phyloP scores from a whole-genome alignment of 495 filamentous ascomycete species.

The Penicillium fimorum region DNA sequence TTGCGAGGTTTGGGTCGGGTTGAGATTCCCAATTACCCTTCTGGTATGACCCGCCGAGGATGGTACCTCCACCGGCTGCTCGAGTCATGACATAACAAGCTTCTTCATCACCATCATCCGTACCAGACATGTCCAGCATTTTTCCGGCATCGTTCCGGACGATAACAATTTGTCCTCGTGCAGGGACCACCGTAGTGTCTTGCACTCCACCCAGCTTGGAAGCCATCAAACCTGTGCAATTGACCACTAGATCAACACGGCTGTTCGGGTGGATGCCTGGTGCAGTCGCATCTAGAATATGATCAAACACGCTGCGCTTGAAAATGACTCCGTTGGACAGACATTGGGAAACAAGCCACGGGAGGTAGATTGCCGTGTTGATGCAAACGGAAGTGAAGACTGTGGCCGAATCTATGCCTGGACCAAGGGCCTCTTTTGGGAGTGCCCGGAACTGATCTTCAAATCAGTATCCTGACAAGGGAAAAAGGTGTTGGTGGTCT shows the following conservation, averaged over 20 bases:
- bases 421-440: constrained; percentile 51
- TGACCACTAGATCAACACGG: constrained; percentile 65
- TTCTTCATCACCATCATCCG: constrained; percentile 72
- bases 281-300: constrained; percentile 62
- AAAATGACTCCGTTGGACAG: constrained; percentile 65
- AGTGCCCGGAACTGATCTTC: constrained; percentile 30
- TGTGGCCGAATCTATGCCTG: constrained; percentile 63
- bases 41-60: constrained; percentile 81
- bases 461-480: too few relatives aligned
- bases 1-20: constrained; percentile 69
- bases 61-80: constrained; percentile 66
- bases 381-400: constrained; percentile 84
- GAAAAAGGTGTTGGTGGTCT: too few relatives aligned
- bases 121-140: constrained; percentile 65
- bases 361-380: constrained; percentile 83
- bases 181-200: constrained; percentile 67
- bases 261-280: constrained; percentile 52
- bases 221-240: constrained; percentile 74
- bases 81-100: constrained; percentile 77
- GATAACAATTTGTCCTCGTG: constrained; percentile 78
- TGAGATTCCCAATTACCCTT: constrained; percentile 72
- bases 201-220: constrained; percentile 74
- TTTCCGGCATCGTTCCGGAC: constrained; percentile 70
- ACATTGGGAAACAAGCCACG: constrained; percentile 79
- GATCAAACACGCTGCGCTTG: constrained; percentile 53